Base-by-base conservation (phyloP, 2,329 filamentous ascomycete species). In the Cryoendolithus antarcticus region DNA sequence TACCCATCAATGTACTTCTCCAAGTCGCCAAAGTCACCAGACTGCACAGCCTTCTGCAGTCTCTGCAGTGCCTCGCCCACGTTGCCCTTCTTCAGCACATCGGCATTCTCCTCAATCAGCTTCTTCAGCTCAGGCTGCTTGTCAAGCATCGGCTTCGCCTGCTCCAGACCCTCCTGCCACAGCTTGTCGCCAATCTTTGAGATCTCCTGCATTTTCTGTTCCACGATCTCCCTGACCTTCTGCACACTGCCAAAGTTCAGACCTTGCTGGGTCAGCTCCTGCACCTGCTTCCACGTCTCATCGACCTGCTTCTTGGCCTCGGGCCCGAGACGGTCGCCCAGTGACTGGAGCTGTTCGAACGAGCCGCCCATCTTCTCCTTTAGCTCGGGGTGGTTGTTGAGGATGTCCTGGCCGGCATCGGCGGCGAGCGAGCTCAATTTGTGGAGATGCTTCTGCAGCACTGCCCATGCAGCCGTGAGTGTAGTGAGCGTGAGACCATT, bases 251-350 rank as follows among this genome's bases (percentile, higher is more conserved):
- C 64, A 0, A 66, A 63, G 35, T 67, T 75, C 38, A 83, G 54
- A 19, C 39, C 39, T 9, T 69, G 68, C 34, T 74, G 71, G 40
- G 82, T 55, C 35, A 85, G 69, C 30, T 81, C 74, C 48, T 69
- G 69, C 47, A 83, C 64, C 56, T 86, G 71, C 21, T 69, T 57
- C 73, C 79, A 85, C 1, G 80, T 82, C 59, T 80, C 68, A 40
- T 86, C 77, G 4, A 82, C 72, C 58, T 83, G 71, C 67, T 85
- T 78, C 71, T 85, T 83, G 0, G 79, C 81, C 54, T 86, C 78
- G 0, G 81, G 82, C 0, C 82, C 82, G 51, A 81, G 80, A 42
- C 75, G 65, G 9, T 84, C 72, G 15, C 76, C 76, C 59, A 84
- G 69, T 48, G 76, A 59, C 69, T 83, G 82, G 36, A 86, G 64